Conservation (phyloP, 2,329 filamentous ascomycete genomes). For the Alternaria novae-zelandiae region DNA sequence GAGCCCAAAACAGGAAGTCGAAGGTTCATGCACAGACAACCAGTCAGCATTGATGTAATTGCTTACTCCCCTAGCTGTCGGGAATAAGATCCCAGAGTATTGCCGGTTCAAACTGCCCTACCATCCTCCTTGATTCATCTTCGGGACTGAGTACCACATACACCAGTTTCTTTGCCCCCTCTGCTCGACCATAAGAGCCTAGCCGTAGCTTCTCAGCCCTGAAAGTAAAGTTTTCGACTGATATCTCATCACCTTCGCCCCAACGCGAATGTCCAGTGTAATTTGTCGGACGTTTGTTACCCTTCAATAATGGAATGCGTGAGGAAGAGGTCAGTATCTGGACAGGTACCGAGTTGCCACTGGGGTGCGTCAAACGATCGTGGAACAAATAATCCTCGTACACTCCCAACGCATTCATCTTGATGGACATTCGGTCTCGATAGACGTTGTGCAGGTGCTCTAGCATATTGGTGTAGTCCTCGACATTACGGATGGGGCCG, state of each 20-base stretch:
- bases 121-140: not conserved
- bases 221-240: not conserved
- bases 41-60: not conserved
- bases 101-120: not conserved
- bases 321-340: not conserved
- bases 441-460: not conserved
- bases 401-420: not conserved
- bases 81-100: not conserved
- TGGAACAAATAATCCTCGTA: not conserved
- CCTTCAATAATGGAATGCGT: not conserved
- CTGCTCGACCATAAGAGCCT: not conserved
- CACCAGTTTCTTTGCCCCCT: not conserved
- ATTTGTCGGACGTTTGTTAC: not conserved
- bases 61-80: not conserved
- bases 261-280: too few relatives aligned
- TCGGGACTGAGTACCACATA: not conserved
- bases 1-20: not conserved
- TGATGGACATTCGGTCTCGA: not conserved
- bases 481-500: not conserved
- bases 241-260: not conserved
- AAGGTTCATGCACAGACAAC: not conserved
- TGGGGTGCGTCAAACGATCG: not conserved
- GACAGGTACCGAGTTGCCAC: accelerated
- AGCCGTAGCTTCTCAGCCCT: not conserved
- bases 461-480: not conserved